Evolutionary conservation across 1,284 basidiomycete species (phyloP), one percentile per base, ranked within the genome.

Genomic region (Boletus albobrunnescens): DNA sequence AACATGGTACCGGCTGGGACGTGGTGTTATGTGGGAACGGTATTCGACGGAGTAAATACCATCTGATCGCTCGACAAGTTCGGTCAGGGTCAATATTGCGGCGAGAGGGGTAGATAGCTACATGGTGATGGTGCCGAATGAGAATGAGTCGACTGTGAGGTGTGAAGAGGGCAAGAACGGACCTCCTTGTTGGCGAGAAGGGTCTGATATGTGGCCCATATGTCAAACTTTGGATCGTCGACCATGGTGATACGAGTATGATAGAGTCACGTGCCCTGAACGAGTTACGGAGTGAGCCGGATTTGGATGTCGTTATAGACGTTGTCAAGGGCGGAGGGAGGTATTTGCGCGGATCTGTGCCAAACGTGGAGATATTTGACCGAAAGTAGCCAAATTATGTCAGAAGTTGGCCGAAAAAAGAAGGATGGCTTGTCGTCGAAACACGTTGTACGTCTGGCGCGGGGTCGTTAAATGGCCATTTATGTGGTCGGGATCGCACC

Each of bases 31-130:
- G 23, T 17, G 32, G 26, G 47, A 19, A 33, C 35, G 27, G 68
- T 9, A 19, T 3, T 1, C 8, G 17, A 19, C 0, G 32, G 16
- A 7, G 33, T 27, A 20, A 2, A 51, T 64, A 84, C 87, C 85
- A 67, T 81, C 74, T 17, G 89, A 91, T 49, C 78, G 71, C 44
- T 82, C 74, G 54, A 94, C 81, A 32, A 93, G 73, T 59, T 91
- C 81, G 2, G 87, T 83, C 38, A 94, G 74, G 6, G 90, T 79
- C 39, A 90, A 77, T 46, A 95, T 88, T 8, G 93, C 91, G 13
- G 91, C 93, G 36, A 94, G 74, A 1, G 92, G 92, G n/a, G 84
- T 81, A 0, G 92, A 87, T 50, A 92, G 79, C 81, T 92, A 61
- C 1, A 23, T n/a, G 23, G 14, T 1, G 9, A n/a, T n/a, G n/a